Base-by-base conservation (phyloP, 2,329 filamentous ascomycete genomes). In the Cercospora brassicicola region DNA sequence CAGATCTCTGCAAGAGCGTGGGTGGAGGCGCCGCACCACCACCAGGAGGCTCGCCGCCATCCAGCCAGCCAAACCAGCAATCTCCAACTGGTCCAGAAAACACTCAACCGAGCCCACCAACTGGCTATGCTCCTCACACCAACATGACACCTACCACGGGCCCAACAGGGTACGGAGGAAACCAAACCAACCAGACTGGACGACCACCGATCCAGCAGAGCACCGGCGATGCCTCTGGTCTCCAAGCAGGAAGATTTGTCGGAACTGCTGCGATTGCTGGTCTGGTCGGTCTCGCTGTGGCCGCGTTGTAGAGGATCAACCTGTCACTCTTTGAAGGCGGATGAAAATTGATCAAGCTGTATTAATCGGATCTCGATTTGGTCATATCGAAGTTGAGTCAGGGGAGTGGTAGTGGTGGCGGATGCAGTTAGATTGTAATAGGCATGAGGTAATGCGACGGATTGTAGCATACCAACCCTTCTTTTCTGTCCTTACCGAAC, bases 1-100 rank as follows among this genome's bases (percentile, higher is more conserved):
- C 70, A 15, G 63, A 72, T 33, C 67, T 68, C 28, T 73, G 72
- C 67, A 48, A 63, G 65, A 62, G 62, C 51, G 28, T 62, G 18
- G 62, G n/a, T 5, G 56, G 42, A 42, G 56, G 64, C 26, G 39
- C 33, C 10, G 53, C 23, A 57, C 8, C 51, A 60, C 42, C 33
- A n/a, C 20, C 48, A 51, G 31, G 28, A 23, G 15, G n/a, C 11
- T 26, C 59, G 18, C 23, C 18, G 20, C 61, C 42, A 45, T n/a
- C 61, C 18, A 18, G 36, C 26, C 39, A 55, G 23, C 28, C 31
- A 26, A 28, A 28, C 31, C 13, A 18, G 30, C 28, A 59, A 23
- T 31, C 59, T 64, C 62, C 28, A 59, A 57, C 51, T 26, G 48
- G 51, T 51, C 63, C 53, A 65, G 63, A 48, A 5, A 31, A 0